Evolutionary conservation across 352 stramenopile genomes (phyloP).

Genomic region (Globisporangium apiculatum): DNA sequence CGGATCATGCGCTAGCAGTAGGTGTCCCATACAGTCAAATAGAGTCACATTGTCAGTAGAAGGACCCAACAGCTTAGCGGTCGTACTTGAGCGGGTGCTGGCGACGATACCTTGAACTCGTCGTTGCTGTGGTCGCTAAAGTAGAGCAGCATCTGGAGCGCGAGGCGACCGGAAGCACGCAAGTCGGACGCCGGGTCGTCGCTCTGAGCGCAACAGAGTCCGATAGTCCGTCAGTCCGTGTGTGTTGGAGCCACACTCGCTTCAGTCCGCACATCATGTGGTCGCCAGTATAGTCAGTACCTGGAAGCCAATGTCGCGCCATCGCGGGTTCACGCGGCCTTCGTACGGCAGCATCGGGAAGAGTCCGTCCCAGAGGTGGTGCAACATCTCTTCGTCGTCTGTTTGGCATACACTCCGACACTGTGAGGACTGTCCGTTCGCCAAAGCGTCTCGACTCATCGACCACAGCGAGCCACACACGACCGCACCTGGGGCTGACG

Average conservation of each 20-base stretch:
- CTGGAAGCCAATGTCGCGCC: constrained; percentile 64
- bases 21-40: not conserved
- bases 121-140: constrained; percentile 63
- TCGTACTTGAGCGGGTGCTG: too few relatives aligned
- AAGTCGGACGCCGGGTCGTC: constrained; percentile 56
- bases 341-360: constrained; percentile 63
- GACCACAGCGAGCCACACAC: not conserved
- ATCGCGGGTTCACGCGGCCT: constrained; percentile 51
- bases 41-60: not conserved
- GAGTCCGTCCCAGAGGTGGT: constrained; percentile 54
- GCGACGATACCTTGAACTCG: constrained; percentile 42
- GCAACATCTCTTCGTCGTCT: constrained; percentile 61
- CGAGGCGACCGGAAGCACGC: constrained; percentile 47
- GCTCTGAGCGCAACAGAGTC: constrained; percentile 19
- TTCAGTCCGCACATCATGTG: too few relatives aligned
- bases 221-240: not conserved
- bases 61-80: too few relatives aligned
- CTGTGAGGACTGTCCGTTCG: not conserved
- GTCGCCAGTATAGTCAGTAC: constrained; percentile 10
- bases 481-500: constrained; percentile 21
- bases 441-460: not conserved
- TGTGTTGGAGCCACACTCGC: too few relatives aligned
- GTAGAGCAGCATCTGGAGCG: constrained; percentile 58
- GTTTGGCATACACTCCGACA: not conserved
- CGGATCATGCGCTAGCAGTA: constrained; percentile 46